Evolutionary conservation across 441 rosid genomes (phyloP).

Genomic region (Pelargonium citronellum): DNA sequence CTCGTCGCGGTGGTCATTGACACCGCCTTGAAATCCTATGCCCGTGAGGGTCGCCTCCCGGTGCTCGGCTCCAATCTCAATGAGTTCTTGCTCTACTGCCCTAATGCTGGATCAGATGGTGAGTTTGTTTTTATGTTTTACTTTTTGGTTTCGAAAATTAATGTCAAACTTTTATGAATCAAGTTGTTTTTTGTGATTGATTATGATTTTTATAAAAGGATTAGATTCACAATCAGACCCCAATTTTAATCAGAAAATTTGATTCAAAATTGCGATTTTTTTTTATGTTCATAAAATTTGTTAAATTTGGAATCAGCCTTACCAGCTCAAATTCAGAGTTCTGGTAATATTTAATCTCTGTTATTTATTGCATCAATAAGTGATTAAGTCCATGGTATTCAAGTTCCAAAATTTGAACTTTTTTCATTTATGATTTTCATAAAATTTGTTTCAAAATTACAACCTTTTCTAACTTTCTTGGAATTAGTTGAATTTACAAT

Average conservation of each 20-base stretch:
- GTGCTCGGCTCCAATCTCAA: constrained; percentile 71
- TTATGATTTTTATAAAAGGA: not conserved
- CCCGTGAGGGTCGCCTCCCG: constrained; percentile 91
- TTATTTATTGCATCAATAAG: too few species aligned
- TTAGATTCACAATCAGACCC: not conserved
- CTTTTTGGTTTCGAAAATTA: not conserved
- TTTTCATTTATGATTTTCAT: too few species aligned
- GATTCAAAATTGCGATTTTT: not conserved
- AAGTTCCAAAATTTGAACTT: too few species aligned
- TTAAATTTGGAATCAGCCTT: too few species aligned
- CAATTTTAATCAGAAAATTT: too few species aligned
- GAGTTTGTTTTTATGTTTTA: constrained; percentile 10
- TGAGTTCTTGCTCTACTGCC: constrained; percentile 66
- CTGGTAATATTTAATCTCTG: too few species aligned
- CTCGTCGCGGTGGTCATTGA: constrained; percentile 68
- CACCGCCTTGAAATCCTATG: constrained; percentile 71
- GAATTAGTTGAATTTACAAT: not conserved
- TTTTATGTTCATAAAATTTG: not conserved
- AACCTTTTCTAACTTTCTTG: too few species aligned
- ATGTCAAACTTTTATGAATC: not conserved
- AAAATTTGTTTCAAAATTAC: too few species aligned
- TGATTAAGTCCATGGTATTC: too few species aligned
- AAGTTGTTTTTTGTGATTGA: too few species aligned
- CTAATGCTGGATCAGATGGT: constrained; percentile 62
- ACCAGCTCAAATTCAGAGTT: too few species aligned